Evolutionary conservation across 306 rosid genomes (phyloP).

Genomic region (Vigna hirtella): DNA sequence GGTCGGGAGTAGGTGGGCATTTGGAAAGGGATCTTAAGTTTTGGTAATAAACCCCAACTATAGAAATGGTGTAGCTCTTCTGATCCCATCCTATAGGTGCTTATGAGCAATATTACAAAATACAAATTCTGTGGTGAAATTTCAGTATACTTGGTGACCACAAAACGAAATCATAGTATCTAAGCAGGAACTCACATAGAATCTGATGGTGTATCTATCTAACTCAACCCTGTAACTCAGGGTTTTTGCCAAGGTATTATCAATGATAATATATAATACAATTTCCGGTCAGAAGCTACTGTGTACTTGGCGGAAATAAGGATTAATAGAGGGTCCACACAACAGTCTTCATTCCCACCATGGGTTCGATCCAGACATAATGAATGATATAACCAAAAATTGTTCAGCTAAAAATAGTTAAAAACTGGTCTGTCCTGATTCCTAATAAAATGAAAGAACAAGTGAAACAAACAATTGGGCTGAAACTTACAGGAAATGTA

Average conservation of each 20-base stretch:
- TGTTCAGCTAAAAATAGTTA: constrained; percentile 25
- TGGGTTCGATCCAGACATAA: constrained; percentile 8
- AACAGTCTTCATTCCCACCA: background rate
- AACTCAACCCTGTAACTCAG: background rate
- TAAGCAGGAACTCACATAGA: constrained; percentile 6
- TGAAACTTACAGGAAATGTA: constrained; percentile 77
- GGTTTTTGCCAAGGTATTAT: background rate
- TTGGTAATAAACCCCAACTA: constrained; percentile 24
- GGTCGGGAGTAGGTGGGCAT: constrained; percentile 16
- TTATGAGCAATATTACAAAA: constrained; percentile 2
- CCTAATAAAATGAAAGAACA: constrained; percentile 32
- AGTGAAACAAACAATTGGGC: constrained; percentile 21
- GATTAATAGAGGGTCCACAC: background rate
- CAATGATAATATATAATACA: constrained; percentile 18
- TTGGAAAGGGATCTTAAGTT: background rate
- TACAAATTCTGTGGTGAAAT: constrained; percentile 6
- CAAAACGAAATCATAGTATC: background rate
- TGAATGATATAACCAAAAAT: constrained; percentile 27
- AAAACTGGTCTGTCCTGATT: background rate
- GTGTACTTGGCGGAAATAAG: constrained; percentile 16
- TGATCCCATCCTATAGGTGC: background rate
- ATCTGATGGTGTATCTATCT: constrained; percentile 28
- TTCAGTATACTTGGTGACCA: constrained; percentile 28
- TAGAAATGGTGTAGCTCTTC: constrained; percentile 14
- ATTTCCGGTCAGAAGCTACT: constrained; percentile 23